Conservation (phyloP, 106 monocot genomes). For the Posidonia australis region DNA sequence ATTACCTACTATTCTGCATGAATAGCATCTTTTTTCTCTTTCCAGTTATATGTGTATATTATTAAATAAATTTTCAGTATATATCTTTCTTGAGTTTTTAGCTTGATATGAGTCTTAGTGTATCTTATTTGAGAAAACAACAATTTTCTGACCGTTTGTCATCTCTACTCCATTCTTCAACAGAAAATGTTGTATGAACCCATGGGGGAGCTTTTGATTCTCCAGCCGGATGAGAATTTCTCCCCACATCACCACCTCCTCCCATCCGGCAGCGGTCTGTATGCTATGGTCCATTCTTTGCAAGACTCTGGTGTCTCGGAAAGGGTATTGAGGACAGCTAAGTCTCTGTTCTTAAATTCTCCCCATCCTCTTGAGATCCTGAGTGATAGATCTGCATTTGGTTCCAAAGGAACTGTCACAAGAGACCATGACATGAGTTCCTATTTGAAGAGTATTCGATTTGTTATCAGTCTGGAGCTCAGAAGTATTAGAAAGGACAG, state of each 20-base stretch:
- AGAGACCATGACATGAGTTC: slow-evolving; percentile 78
- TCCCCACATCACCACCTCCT: slow-evolving; percentile 82
- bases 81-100: too few species aligned
- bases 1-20: too few species aligned
- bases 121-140: neutral
- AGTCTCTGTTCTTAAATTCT: slow-evolving; percentile 56
- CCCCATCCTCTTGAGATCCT: slow-evolving; percentile 78
- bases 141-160: neutral
- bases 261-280: slow-evolving; percentile 61
- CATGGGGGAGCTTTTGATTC: slow-evolving; percentile 73
- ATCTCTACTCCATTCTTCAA: neutral
- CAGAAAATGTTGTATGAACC: slow-evolving; percentile 82
- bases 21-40: too few species aligned
- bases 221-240: slow-evolving; percentile 75
- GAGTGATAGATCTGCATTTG: slow-evolving; percentile 66
- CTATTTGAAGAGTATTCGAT: slow-evolving; percentile 41
- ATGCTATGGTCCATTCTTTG: slow-evolving; percentile 29
- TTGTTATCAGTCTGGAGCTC: slow-evolving; percentile 38
- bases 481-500: slow-evolving; percentile 26
- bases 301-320: slow-evolving; percentile 14
- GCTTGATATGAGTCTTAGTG: too few species aligned
- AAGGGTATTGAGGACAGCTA: slow-evolving; percentile 31
- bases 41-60: too few species aligned
- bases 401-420: slow-evolving; percentile 50
- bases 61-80: too few species aligned